Evolutionary conservation across 2,329 filamentous ascomycete genomes (phyloP), one percentile per base, ranked within the genome.

Genomic region (Xylaria sp.): DNA sequence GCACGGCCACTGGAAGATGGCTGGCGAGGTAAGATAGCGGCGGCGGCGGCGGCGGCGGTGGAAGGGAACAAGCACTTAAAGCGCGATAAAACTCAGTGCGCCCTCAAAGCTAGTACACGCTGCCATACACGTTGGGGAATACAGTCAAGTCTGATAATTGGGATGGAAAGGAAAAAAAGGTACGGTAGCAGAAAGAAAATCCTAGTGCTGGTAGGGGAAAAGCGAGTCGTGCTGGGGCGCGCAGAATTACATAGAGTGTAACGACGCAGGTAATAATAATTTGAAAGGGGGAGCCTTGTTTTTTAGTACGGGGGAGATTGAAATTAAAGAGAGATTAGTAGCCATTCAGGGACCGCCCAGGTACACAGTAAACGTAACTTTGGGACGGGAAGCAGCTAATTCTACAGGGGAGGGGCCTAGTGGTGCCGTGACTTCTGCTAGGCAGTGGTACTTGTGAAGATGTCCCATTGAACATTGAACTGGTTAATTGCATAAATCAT

Each of bases 281-380:
- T 65, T 72, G 74, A 73, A 77, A 77, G 76, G 75, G 75, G 75
- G 75, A 76, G 75, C 75, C 75, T 76, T 74, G 75, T 74, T 75
- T 75, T 67, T 71, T 68, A 69, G 68, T 68, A 72, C 73, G 70
- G 70, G 69, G 69, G 72, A 74, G 59, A 72, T 60, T 70, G 75
- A 75, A 75, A 76, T 76, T 77, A 76, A 71, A 75, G 70, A 70
- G 69, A 69, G 64, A 69, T 73, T 67, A 65, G 65, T 48, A 62
- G 68, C 64, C 69, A 73, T 67, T 74, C 72, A 76, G 72, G 71
- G 69, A 72, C 73, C 67, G 69, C 65, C 62, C 65, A 64, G 61
- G 62, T 61, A 58, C 68, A 62, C 60, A 61, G 63, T 57, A 51
- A 58, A 58, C 32, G 42, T 50, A 67, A 61, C 53, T 55, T 53